Evolutionary conservation across 2,329 filamentous ascomycete genomes (phyloP), one percentile per base, ranked within the genome.

Genomic region (Pochonia chlamydosporia): DNA sequence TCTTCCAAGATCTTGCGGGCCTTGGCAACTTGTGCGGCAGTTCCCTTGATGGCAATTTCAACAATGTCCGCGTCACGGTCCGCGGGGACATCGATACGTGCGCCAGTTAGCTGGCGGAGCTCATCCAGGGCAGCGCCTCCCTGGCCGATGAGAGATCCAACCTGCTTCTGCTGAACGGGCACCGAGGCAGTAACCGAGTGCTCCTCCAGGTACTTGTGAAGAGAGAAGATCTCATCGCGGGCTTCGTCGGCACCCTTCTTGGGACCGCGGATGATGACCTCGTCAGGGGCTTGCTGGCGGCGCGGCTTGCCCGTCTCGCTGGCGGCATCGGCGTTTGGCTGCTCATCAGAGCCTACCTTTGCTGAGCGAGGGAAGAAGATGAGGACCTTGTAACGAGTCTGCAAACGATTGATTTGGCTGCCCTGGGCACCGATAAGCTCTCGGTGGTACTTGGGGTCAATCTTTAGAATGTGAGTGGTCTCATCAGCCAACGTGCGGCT

Each of bases 161-260:
- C 76, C 66, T 97, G 91, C 69, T 84, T 91, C 67, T 93, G 89
- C 55, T 95, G 87, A 28, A 99, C 89, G 11, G 86, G 83, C 13
- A 99, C 82, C 11, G 82, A 85, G 14, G 85, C 87, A 20, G 79
- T 85, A 65, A 87, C 79, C 0, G 89, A 93, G 64, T 91, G 91
- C 63, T 97, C 92, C 65, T 89, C 84, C 40, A 92, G 79, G 67
- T 91, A 99, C 66, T 96, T 89, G 60, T 93, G 78, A 43, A 97
- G 76, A 52, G 85, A 91, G 53, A 92, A 80, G 24, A 99, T 84
- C 71, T 99, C 93, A 45, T 96, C 90, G 43, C 91, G 85, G 45
- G 92, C 91, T 59, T 89, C 84, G 63, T 97, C 91, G 7, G 91
- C 93, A 46, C 92, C 93, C 72, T 87, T 91, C 74, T 87, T 95